Conservation (phyloP, 306 rosid genomes). For the Vicia villosa region DNA sequence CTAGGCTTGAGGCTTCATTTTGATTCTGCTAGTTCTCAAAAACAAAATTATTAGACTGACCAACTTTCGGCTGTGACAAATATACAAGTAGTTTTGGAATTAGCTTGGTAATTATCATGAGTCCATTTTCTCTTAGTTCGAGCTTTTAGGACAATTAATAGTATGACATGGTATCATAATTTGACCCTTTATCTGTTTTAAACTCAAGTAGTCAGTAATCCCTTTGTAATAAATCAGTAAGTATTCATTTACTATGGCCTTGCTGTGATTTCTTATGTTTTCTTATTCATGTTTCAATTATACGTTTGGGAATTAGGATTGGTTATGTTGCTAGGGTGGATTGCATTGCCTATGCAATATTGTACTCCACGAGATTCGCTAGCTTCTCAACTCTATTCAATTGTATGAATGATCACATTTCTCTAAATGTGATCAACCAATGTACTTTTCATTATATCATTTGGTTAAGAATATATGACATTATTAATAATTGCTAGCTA, state of each 20-base stretch:
- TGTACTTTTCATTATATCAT: conserved; percentile 26
- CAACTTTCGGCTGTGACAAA: conserved; percentile 1
- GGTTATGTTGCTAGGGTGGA: conserved; percentile 27
- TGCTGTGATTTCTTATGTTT: conserved; percentile 8
- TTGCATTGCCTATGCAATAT: conserved; percentile 23
- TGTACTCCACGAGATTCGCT: conserved; percentile 22
- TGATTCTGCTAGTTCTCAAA: conserved; percentile 20
- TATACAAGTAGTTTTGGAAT: conserved; percentile 20
- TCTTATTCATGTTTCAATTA: conserved; percentile 20
- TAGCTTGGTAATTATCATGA: too few relatives aligned
- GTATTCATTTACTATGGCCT: conserved; percentile 19
- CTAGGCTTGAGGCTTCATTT: conserved; percentile 21
- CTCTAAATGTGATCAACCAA: conserved; percentile 20
- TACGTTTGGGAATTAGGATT: conserved; percentile 27
- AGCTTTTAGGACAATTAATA: conserved; percentile 5
- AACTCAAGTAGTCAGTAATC: conserved; percentile 13
- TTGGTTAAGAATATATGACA: conserved; percentile 33
- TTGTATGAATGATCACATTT: conserved; percentile 8
- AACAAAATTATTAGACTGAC: not conserved
- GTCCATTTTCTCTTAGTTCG: conserved; percentile 15
- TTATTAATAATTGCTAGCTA: conserved; percentile 58
- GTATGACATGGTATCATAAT: conserved; percentile 22
- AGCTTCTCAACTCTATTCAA: conserved; percentile 20
- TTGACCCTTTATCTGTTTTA: conserved; percentile 13
- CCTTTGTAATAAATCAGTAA: conserved; percentile 14